Evolutionary conservation across 2,329 filamentous ascomycete species (phyloP).

Genomic region (Hyphodiscus sp.): DNA sequence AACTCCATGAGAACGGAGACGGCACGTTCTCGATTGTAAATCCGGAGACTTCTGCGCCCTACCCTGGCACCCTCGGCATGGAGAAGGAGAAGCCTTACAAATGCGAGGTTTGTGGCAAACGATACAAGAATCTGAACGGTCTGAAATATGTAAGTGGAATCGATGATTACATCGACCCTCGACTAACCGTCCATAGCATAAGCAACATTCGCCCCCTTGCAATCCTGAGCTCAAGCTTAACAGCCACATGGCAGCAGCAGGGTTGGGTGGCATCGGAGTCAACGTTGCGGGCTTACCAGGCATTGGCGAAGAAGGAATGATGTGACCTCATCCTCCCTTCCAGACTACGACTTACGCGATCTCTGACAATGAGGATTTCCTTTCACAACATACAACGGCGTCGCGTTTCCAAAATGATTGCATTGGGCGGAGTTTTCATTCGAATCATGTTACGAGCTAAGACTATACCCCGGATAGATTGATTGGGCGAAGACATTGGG

Average conservation of each 20-base stretch:
- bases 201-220: conserved; percentile 79
- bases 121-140: conserved; percentile 98
- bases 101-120: conserved; percentile 93
- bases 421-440: conserved; percentile 27
- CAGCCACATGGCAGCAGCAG: conserved; percentile 27
- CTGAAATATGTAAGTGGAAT: conserved; percentile 73
- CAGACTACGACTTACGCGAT: conserved; percentile 7
- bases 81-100: conserved; percentile 99
- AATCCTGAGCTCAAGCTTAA: conserved; percentile 68
- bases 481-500: conserved; percentile 21
- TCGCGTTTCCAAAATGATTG: conserved; percentile 14
- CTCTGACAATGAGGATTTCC: not conserved
- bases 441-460: conserved; percentile 14
- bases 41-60: conserved; percentile 86
- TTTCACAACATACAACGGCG: conserved; percentile 1
- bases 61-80: conserved; percentile 97
- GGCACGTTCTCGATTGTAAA: conserved; percentile 98
- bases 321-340: conserved; percentile 15
- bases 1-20: conserved; percentile 92
- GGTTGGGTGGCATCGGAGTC: conserved; percentile 25
- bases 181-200: conserved; percentile 48
- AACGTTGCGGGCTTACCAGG: conserved; percentile 42
- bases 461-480: conserved; percentile 29
- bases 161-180: conserved; percentile 1
- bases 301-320: conserved; percentile 47